Evolutionary conservation across 1,284 basidiomycete genomes (phyloP).

Genomic region (Puccinia triticina): DNA sequence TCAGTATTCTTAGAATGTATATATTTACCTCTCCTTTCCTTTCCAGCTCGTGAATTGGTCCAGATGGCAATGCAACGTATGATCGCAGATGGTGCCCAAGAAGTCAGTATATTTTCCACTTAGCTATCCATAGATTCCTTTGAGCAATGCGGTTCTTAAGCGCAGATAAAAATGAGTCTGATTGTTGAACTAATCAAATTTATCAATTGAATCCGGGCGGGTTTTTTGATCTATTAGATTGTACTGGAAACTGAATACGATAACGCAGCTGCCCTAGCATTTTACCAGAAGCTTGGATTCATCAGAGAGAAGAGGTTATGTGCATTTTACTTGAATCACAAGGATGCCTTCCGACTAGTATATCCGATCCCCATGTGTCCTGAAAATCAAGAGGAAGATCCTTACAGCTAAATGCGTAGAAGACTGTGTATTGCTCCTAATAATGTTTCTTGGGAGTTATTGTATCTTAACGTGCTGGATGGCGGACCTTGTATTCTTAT

Average conservation of each 20-base stretch:
- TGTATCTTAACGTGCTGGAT: too few species aligned
- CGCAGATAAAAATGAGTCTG: too few species aligned
- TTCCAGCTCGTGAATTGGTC: constrained; percentile 75
- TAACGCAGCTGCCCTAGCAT: constrained; percentile 78
- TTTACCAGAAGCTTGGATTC: constrained; percentile 92
- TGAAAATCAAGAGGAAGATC: constrained; percentile 14
- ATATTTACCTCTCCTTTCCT: not conserved
- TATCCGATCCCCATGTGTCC: constrained; percentile 17
- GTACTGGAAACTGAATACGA: constrained; percentile 97
- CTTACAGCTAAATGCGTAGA: not conserved
- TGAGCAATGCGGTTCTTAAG: not conserved
- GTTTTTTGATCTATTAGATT: constrained; percentile 67
- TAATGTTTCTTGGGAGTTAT: too few species aligned
- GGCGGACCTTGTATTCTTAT: too few species aligned
- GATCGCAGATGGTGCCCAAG: constrained; percentile 76
- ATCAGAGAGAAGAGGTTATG: constrained; percentile 91
- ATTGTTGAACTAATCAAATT: not conserved
- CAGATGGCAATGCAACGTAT: constrained; percentile 76
- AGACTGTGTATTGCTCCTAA: too few species aligned
- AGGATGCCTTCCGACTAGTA: constrained; percentile 54
- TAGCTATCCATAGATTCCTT: not conserved
- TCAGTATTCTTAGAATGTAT: constrained; percentile 42
- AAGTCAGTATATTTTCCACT: constrained; percentile 65
- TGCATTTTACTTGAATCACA: constrained; percentile 89
- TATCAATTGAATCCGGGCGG: constrained; percentile 5